phyloP scores from a whole-genome alignment of 257 asterid genomes.

The Przewalskia tangutica region DNA sequence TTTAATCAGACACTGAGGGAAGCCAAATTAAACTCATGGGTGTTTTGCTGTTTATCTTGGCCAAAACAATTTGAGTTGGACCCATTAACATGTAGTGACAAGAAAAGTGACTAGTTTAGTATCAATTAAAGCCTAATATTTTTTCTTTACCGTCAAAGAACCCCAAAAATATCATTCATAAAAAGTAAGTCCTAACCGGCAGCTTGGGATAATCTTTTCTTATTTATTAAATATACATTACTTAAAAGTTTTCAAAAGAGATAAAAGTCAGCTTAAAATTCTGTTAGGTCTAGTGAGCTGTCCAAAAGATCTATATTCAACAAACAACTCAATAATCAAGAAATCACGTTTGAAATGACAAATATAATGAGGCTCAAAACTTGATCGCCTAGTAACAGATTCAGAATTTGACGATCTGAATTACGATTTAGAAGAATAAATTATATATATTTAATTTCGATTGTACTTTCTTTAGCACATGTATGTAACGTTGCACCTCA shows the following conservation, averaged over 20 bases:
- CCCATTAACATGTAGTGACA: neutral
- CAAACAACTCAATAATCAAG: neutral
- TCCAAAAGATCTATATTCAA: neutral
- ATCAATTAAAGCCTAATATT: neutral
- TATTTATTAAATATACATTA: neutral
- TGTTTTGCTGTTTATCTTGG: neutral
- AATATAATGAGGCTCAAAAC: neutral
- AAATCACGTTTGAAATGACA: neutral
- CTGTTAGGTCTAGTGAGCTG: neutral
- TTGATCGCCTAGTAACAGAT: too few species aligned
- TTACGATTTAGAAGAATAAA: neutral
- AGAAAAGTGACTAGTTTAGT: neutral
- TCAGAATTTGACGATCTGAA: neutral
- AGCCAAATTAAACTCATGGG: neutral
- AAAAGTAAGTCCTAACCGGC: neutral
- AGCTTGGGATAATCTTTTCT: neutral
- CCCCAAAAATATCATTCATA: neutral
- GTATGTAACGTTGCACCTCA: neutral
- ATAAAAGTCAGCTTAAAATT: neutral
- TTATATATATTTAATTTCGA: neutral
- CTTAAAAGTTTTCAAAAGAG: neutral
- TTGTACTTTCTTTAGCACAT: neutral
- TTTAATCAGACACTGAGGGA: neutral
- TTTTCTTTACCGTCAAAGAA: neutral
- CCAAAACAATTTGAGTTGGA: neutral